Percentiles rank a stretch among this genome's conserved stretches.
These are phyloP conservation scores for Tarenaya hassleriana DNA, from an alignment of 345 rosid species.

Conservation along the genomic window DNA sequence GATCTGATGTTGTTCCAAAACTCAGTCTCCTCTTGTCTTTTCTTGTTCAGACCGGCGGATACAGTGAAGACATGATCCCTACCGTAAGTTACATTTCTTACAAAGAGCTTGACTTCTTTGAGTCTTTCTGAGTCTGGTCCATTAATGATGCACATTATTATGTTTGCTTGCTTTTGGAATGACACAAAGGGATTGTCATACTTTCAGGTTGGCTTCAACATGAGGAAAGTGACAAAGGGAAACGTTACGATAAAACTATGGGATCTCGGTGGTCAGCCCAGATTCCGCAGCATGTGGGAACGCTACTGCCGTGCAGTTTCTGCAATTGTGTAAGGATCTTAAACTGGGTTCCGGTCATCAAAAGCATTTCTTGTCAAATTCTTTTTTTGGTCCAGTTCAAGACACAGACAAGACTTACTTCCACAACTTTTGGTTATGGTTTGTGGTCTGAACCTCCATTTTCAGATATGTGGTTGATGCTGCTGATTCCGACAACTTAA, in stretches of 20 bases:
- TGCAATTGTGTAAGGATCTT: slow-evolving; percentile 63
- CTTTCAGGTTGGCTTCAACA: slow-evolving; percentile 82
- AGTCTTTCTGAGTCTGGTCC: no score
- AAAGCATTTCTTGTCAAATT: no score
- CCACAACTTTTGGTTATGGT: neutral
- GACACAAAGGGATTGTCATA: neutral
- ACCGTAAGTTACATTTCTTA: slow-evolving; percentile 40
- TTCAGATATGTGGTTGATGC: slow-evolving; percentile 83
- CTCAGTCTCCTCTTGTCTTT: slow-evolving; percentile 20
- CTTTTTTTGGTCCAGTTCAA: slow-evolving; percentile 46
- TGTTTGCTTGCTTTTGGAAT: slow-evolving; percentile 1
- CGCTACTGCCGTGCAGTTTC: slow-evolving; percentile 87
- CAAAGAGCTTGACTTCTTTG: slow-evolving; percentile 1
- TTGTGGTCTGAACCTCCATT: slow-evolving; percentile 2
- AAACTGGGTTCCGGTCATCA: no score
- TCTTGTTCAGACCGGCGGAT: slow-evolving; percentile 67
- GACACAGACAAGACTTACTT: slow-evolving; percentile 1
- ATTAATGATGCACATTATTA: no score
- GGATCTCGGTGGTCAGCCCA: slow-evolving; percentile 97
- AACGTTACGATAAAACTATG: slow-evolving; percentile 88
- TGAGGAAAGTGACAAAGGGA: slow-evolving; percentile 96
- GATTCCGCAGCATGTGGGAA: slow-evolving; percentile 98
- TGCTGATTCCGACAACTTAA: slow-evolving; percentile 77
- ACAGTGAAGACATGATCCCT: slow-evolving; percentile 90
- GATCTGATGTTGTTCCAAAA: slow-evolving; percentile 15